A percentile compares a stretch with the other conserved stretches of the same genome.
These are phyloP conservation scores for Verticillium nonalfalfae DNA, from an alignment of 2,329 filamentous ascomycete species.

Conservation along the genomic window DNA sequence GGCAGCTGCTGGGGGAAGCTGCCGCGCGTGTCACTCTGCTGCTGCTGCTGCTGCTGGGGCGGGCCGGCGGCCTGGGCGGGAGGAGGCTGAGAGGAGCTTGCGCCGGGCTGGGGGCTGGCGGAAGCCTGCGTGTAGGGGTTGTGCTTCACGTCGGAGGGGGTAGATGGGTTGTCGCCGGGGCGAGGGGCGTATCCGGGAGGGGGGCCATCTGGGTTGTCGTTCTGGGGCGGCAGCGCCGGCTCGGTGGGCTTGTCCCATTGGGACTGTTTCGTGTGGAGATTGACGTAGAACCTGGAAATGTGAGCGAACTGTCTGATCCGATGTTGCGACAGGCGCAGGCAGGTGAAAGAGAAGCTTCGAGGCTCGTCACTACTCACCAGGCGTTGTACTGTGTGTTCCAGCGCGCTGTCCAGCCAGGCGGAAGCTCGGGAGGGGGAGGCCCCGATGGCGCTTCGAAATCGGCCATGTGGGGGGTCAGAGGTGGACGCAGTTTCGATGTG, in stretches of 20 bases:
- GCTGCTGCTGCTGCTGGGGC: slow-evolving; percentile 21
- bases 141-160: slow-evolving; percentile 49
- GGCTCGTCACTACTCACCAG: slow-evolving; percentile 46
- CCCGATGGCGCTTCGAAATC: slow-evolving; percentile 48
- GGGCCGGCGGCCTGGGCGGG: slow-evolving; percentile 19
- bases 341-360: not conserved
- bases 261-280: slow-evolving; percentile 79
- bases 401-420: slow-evolving; percentile 70
- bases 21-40: slow-evolving; percentile 14
- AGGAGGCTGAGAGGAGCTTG: slow-evolving; percentile 24
- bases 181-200: slow-evolving; percentile 61
- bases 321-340: not conserved
- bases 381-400: slow-evolving; percentile 87
- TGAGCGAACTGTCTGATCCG: slow-evolving; percentile 8
- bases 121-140: slow-evolving; percentile 20
- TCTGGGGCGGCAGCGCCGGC: slow-evolving; percentile 49
- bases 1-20: slow-evolving; percentile 33
- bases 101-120: slow-evolving; percentile 25
- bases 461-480: slow-evolving; percentile 31
- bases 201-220: slow-evolving; percentile 45
- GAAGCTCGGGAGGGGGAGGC: slow-evolving; percentile 53
- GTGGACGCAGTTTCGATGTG: too few relatives aligned
- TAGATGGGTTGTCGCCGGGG: slow-evolving; percentile 26
- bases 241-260: slow-evolving; percentile 82
- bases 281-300: slow-evolving; percentile 73